These are phyloP conservation scores for Xerocomus minutiporus DNA, from an alignment of 1,284 basidiomycete species.

Conservation along the genomic window DNA sequence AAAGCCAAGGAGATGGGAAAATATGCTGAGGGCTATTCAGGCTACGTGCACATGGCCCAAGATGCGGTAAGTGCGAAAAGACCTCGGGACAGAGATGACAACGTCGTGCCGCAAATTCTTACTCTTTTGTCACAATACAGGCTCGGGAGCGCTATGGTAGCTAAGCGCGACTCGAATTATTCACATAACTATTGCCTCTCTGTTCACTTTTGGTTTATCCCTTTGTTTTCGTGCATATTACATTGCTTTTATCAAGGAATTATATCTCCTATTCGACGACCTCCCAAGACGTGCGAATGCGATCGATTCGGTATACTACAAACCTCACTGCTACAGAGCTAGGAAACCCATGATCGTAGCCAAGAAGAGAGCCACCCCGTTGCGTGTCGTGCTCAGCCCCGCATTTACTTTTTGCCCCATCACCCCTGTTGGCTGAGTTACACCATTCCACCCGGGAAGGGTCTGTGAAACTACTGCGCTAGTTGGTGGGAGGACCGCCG, in stretches of 20 bases:
- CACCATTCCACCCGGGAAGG: constrained; percentile 34
- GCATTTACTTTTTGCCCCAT: constrained; percentile 23
- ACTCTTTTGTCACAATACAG: constrained; percentile 33
- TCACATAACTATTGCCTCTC: constrained; percentile 9
- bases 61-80: constrained; percentile 47
- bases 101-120: constrained; percentile 18
- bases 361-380: constrained; percentile 23
- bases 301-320: neutral
- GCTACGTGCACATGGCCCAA: constrained; percentile 72
- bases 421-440: constrained; percentile 11
- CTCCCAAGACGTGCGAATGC: constrained; percentile 2
- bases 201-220: constrained; percentile 14
- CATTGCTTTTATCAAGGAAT: constrained; percentile 13
- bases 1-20: constrained; percentile 82
- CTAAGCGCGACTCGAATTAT: constrained; percentile 16
- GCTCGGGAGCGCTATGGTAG: constrained; percentile 43
- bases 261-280: constrained; percentile 17
- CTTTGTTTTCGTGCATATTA: constrained; percentile 11
- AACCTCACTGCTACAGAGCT: constrained; percentile 20
- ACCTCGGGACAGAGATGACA: constrained; percentile 22
- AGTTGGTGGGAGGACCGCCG: constrained; percentile 50
- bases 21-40: constrained; percentile 64
- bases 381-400: constrained; percentile 18
- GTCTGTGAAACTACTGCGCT: constrained; percentile 62
- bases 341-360: constrained; percentile 28